Base-by-base conservation (phyloP, 768 basidiomycete genomes). In the Tremella yokohamensis region DNA sequence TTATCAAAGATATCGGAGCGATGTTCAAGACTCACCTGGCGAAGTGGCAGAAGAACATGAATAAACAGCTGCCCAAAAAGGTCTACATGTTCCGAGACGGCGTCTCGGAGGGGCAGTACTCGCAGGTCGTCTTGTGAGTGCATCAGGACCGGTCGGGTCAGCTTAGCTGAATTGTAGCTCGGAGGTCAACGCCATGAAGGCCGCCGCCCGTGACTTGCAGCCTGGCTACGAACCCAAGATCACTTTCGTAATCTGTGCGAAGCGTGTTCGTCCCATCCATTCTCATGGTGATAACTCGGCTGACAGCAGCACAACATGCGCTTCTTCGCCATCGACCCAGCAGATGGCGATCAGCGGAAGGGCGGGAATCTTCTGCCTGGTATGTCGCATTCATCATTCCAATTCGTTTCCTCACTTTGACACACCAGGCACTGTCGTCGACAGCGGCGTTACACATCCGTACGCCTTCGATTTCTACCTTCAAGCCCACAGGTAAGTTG, bases 11-110 rank as follows among this genome's bases (percentile, higher is more conserved):
- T 39, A 62, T 78, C 18, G 54, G 56, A 19, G 49, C 50, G 12
- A 76, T 78, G 73, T 53, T 72, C 20, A 50, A 57, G 24, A 45
- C 57, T 2, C 72, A 76, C 37, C 54, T 76, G 18, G 38, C 57
- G 15, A 55, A 48, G 19, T 78, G 72, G 56, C 60, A 68, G 45
- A 64, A 66, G 42, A 74, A 75, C 42, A 69, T 60, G 13, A 61
- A 66, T 37, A 26, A 11, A 2, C 47, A 48, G 3, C 50, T 64
- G 24, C 73, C 76, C 0, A 57, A 66, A 15, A 69, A 69, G 38
- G 71, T 77, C 47, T 54, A 76, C 47, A 62, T 78, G 61, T 78
- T 75, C 69, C 65, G 77, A 26, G 75, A 76, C 47, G 77, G 75
- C 60, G 72, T 75, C 4, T 64, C 63, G 1, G 72, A 77, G 54